Conservation (phyloP, 2,329 filamentous ascomycete genomes). For the Biscogniauxia mediterranea region DNA sequence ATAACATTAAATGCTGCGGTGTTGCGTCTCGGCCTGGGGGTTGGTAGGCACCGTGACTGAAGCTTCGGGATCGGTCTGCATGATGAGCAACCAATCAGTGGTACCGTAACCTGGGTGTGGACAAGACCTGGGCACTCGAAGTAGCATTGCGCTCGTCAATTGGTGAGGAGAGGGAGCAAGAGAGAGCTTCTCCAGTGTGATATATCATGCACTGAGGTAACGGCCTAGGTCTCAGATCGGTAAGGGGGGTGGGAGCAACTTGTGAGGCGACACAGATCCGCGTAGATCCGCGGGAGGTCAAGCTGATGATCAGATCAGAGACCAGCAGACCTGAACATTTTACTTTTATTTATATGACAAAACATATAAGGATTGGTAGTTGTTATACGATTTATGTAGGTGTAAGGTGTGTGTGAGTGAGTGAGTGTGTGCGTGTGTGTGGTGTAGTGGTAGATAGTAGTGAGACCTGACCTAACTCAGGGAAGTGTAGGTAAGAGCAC, state of each 20-base stretch:
- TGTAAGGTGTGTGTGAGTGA: no score
- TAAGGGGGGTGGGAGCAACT: constrained; percentile 7
- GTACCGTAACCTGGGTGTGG: neutral
- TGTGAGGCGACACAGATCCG: constrained; percentile 12
- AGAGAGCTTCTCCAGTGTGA: neutral
- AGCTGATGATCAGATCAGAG: constrained; percentile 22
- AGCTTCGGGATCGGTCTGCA: neutral
- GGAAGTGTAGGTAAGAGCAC: no score
- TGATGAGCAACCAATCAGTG: neutral
- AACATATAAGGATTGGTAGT: no score
- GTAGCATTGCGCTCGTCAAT: neutral
- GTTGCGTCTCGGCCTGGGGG: neutral
- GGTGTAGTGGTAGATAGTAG: no score
- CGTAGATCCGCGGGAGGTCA: constrained; percentile 22
- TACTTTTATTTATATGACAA: no score
- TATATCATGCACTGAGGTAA: constrained; percentile 12
- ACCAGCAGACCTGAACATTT: neutral
- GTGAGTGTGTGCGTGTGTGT: no score
- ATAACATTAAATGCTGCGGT: neutral
- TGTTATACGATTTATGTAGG: no score
- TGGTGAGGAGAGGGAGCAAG: neutral
- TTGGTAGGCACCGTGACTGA: neutral
- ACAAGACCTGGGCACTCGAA: neutral
- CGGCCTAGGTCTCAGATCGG: constrained; percentile 17
- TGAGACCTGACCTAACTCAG: no score